These are phyloP conservation scores for Pseudohalonectria lignicola DNA, from an alignment of 2,329 filamentous ascomycete genomes.

Conservation along the genomic window DNA sequence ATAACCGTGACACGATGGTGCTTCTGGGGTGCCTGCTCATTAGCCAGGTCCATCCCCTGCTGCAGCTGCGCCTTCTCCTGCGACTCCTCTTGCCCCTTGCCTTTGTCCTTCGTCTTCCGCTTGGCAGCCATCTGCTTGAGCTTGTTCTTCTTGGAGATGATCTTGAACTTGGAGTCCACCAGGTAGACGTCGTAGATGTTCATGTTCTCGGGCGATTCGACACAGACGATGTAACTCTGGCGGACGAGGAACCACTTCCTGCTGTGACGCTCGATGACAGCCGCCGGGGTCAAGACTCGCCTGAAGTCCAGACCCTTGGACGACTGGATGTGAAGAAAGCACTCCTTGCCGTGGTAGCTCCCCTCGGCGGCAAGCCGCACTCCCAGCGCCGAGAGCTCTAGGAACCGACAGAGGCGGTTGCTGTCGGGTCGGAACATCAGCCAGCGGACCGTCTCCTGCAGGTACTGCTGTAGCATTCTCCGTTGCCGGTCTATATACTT, in stretches of 20 bases:
- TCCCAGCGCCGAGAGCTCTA: slow-evolving; percentile 88
- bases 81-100: slow-evolving; percentile 22
- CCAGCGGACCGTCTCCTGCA: slow-evolving; percentile 90
- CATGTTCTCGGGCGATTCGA: slow-evolving; percentile 98
- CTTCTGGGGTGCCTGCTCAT: slow-evolving; percentile 30
- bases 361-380: slow-evolving; percentile 90
- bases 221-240: slow-evolving; percentile 94
- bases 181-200: slow-evolving; percentile 98
- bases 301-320: slow-evolving; percentile 82
- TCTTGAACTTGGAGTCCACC: slow-evolving; percentile 79
- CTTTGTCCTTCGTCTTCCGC: slow-evolving; percentile 37
- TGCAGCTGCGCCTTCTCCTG: slow-evolving; percentile 34
- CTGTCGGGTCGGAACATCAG: slow-evolving; percentile 95
- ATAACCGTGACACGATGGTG: slow-evolving; percentile 82
- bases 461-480: slow-evolving; percentile 75
- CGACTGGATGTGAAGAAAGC: slow-evolving; percentile 83
- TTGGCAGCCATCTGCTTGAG: slow-evolving; percentile 42
- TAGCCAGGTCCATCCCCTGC: slow-evolving; percentile 37
- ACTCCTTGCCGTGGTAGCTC: slow-evolving; percentile 96
- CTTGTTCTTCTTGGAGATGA: slow-evolving; percentile 61
- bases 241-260: slow-evolving; percentile 98
- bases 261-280: slow-evolving; percentile 71
- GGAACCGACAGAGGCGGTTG: slow-evolving; percentile 88
- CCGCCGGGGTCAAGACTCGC: slow-evolving; percentile 64
- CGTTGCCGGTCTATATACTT: slow-evolving; percentile 75